Percentiles rank a stretch among this genome's conserved stretches.
These are phyloP conservation scores for Xylaria acuta DNA, from an alignment of 495 filamentous ascomycete genomes.

Conservation along the genomic window DNA sequence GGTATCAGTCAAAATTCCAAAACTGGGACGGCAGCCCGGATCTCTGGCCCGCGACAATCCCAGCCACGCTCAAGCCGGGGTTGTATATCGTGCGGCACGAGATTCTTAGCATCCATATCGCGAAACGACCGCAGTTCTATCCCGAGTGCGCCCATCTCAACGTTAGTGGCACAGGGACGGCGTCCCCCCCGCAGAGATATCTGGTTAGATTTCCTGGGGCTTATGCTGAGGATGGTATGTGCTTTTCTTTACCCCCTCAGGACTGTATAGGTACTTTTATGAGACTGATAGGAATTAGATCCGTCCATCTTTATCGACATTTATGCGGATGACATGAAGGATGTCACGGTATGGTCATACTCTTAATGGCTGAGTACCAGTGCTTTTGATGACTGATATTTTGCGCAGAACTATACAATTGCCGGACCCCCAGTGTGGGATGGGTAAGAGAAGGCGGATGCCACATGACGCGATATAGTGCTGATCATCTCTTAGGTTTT, in stretches of 20 bases:
- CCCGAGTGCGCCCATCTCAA: conserved; percentile 62
- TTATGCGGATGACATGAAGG: conserved; percentile 46
- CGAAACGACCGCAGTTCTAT: conserved; percentile 61
- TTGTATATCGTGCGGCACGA: conserved; percentile 63
- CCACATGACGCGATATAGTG: background rate
- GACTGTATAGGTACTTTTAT: background rate
- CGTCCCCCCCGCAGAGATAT: conserved; percentile 48
- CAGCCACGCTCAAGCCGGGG: conserved; percentile 51
- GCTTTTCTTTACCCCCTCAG: background rate
- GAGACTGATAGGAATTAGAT: conserved; percentile 38
- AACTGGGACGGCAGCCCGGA: conserved; percentile 51
- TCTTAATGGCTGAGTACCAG: background rate
- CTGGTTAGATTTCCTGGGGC: conserved; percentile 58
- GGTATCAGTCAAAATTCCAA: conserved; percentile 60
- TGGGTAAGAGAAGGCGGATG: conserved; percentile 37
- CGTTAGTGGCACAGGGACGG: conserved; percentile 51
- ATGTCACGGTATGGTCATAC: conserved; percentile 40
- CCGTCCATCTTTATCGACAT: conserved; percentile 60
- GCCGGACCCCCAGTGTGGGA: conserved; percentile 55
- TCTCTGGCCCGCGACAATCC: conserved; percentile 58
- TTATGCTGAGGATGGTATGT: conserved; percentile 53
- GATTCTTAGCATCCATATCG: conserved; percentile 60
- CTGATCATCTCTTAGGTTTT: conserved; percentile 31
- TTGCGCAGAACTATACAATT: conserved; percentile 49
- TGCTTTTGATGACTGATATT: background rate